phyloP scores from a whole-genome alignment of 2,329 filamentous ascomycete genomes.

The Colletotrichum scovillei region DNA sequence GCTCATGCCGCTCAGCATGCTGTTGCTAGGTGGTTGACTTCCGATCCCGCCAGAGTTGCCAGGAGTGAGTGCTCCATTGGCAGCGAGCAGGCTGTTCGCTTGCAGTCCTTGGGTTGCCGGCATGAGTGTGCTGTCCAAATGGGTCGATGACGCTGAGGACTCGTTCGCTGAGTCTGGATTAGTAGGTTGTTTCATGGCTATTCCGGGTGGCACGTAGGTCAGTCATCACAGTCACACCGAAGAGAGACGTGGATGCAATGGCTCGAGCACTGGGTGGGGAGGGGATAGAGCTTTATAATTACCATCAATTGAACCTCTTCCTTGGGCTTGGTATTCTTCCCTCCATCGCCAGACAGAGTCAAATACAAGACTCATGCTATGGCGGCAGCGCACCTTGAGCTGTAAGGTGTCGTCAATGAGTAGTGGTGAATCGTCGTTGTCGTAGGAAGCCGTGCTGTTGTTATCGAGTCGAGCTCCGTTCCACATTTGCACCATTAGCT shows the following conservation, averaged over 20 bases:
- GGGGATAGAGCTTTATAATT: constrained; percentile 48
- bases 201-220: constrained; percentile 43
- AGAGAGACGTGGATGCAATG: constrained; percentile 38
- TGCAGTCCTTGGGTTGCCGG: constrained; percentile 58
- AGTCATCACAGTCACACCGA: constrained; percentile 39
- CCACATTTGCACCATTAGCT: constrained; percentile 91
- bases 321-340: constrained; percentile 80
- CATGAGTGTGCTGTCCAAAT: constrained; percentile 70
- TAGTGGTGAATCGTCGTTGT: constrained; percentile 60
- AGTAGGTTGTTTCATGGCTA: constrained; percentile 85
- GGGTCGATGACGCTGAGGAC: constrained; percentile 76
- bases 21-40: constrained; percentile 46
- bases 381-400: constrained; percentile 83
- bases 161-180: constrained; percentile 83
- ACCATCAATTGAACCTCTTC: constrained; percentile 78
- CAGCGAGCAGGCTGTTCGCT: constrained; percentile 58
- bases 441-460: constrained; percentile 54
- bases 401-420: constrained; percentile 78
- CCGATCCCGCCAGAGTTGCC: constrained; percentile 52
- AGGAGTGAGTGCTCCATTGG: constrained; percentile 65
- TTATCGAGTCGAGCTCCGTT: constrained; percentile 71
- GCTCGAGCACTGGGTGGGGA: constrained; percentile 23
- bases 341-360: constrained; percentile 90
- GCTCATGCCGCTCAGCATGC: constrained; percentile 62
- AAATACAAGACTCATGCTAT: constrained; percentile 87